Base-by-base conservation (phyloP, 2,329 filamentous ascomycete species). In the Apiospora arundinis region DNA sequence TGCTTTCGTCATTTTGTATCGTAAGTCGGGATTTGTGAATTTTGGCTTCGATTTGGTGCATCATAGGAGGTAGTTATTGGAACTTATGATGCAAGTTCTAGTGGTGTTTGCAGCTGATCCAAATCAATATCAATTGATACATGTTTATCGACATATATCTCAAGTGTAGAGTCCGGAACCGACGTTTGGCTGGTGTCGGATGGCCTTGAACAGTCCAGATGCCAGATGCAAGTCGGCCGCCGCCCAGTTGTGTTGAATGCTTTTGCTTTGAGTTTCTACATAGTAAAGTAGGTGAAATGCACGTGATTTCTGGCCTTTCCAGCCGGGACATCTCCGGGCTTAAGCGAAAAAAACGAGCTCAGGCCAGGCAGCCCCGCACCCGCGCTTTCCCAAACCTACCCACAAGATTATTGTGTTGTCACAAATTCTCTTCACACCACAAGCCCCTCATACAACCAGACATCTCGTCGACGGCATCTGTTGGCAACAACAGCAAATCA, bases 391-490 rank as follows among this genome's bases (percentile, higher is more conserved):
- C 56, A 63, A 63, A 63, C 56, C 56, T 63, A 63, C 56, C 56
- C 56, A 63, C 56, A 63, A 63, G 56, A 63, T 63, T 63, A 63
- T 63, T 63, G 32, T 63, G 56, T 63, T 40, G 56, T 63, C 56
- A 63, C 56, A 63, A 63, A 63, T 63, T 63, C 56, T 63, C 56
- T 63, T 63, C 56, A 63, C 56, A 63, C 56, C 12, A 63, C 56
- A 63, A 63, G 56, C 56, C 56, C 56, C 56, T 63, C 56, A 63
- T 63, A 63, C 56, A 63, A 63, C 9, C 56, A 40, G 56, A 63
- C 56, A 63, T 63, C 56, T 63, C 16, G 56, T 63, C 56, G 56
- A 60, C 52, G 52, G 56, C 56, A 63, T 63, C 56, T 63, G 56
- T 63, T 63, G 56, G 56, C 32, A 63, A 63, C 56, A 63, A 63